phyloP scores from a whole-genome alignment of 768 basidiomycete genomes.

The Dendrothele bispora region DNA sequence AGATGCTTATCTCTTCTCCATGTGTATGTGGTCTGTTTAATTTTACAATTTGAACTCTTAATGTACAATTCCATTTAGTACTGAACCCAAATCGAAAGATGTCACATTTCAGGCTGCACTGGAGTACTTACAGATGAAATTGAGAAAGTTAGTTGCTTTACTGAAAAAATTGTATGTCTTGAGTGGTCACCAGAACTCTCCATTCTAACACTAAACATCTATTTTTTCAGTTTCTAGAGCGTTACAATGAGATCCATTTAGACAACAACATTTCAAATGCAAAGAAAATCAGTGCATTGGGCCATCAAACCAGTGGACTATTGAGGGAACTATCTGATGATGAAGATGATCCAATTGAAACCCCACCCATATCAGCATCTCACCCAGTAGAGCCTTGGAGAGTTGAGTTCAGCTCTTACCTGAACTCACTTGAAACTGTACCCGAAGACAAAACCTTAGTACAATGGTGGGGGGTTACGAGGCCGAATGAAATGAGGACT shows the following conservation, averaged over 20 bases:
- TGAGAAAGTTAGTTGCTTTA: too few relatives aligned
- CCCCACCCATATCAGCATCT: too few relatives aligned
- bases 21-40: conserved; percentile 22
- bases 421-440: conserved; percentile 14
- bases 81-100: conserved; percentile 23
- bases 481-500: too few relatives aligned
- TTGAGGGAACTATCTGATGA: conserved; percentile 6
- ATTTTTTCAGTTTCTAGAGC: too few relatives aligned
- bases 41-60: conserved; percentile 3
- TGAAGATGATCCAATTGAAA: conserved; percentile 6
- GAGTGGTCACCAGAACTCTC: too few relatives aligned
- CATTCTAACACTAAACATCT: too few relatives aligned
- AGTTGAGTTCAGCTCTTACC: conserved; percentile 21
- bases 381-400: conserved; percentile 14
- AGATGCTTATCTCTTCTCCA: conserved; percentile 30
- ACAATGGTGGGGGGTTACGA: conserved; percentile 38
- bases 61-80: conserved; percentile 13
- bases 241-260: too few relatives aligned
- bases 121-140: conserved; percentile 19
- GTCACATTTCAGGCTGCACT: conserved; percentile 24
- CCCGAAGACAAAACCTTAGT: conserved; percentile 20
- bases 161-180: too few relatives aligned
- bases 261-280: too few relatives aligned
- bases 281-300: too few relatives aligned
- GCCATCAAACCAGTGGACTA: too few relatives aligned